Evolutionary conservation across 2,329 filamentous ascomycete species (phyloP).

Genomic region (Diaporthe sp.): DNA sequence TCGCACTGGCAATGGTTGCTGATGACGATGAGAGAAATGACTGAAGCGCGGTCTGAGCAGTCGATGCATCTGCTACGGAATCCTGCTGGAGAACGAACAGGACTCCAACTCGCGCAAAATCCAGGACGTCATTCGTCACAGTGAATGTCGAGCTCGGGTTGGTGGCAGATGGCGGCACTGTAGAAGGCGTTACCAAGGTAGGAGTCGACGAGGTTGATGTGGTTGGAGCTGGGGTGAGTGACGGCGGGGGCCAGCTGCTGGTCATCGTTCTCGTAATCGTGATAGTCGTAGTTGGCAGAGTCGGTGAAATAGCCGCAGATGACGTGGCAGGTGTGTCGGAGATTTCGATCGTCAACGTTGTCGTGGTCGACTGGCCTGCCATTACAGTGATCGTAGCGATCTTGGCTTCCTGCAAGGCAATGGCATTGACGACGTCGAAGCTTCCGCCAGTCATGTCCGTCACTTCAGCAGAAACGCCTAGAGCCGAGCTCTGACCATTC

Average conservation of each 20-base stretch:
- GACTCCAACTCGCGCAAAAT: constrained; percentile 74
- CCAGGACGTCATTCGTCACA: constrained; percentile 68
- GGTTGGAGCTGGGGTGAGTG: constrained; percentile 45
- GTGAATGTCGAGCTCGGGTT: constrained; percentile 55
- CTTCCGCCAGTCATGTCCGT: constrained; percentile 39
- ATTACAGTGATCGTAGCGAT: constrained; percentile 50
- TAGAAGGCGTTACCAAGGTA: constrained; percentile 35
- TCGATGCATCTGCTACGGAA: constrained; percentile 61
- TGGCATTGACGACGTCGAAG: constrained; percentile 39
- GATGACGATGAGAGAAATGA: constrained; percentile 62
- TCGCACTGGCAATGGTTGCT: constrained; percentile 49
- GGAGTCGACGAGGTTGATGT: constrained; percentile 42
- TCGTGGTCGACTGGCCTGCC: constrained; percentile 47
- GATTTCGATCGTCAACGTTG: constrained; percentile 49
- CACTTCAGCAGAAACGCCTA: constrained; percentile 46
- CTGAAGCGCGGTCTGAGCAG: constrained; percentile 67
- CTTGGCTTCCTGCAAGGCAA: constrained; percentile 43
- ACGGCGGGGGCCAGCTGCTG: constrained; percentile 32
- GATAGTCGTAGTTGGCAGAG: constrained; percentile 42
- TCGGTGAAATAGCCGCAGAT: constrained; percentile 34
- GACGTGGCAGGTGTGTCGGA: constrained; percentile 37
- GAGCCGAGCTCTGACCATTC: constrained; percentile 65
- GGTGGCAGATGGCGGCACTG: constrained; percentile 41
- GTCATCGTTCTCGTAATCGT: constrained; percentile 47
- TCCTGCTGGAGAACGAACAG: constrained; percentile 72